Percentiles rank a stretch among this genome's conserved stretches.
phyloP scores from a whole-genome alignment of 2,329 filamentous ascomycete genomes.

The Colletotrichum kahawae region DNA sequence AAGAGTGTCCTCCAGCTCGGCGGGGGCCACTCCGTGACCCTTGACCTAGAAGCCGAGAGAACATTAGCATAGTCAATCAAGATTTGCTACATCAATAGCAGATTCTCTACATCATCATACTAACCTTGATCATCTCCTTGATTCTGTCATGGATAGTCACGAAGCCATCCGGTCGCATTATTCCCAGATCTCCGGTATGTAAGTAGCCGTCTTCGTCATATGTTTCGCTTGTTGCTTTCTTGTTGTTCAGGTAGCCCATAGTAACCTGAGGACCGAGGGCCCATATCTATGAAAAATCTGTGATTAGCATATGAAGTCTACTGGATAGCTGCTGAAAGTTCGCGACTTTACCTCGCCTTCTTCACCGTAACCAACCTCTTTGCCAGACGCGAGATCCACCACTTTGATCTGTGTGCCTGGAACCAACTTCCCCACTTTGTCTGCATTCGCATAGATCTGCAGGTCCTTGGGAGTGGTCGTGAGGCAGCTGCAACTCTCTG shows the following conservation, averaged over 20 bases:
- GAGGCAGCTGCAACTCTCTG: conserved; percentile 67
- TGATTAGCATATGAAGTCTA: not conserved
- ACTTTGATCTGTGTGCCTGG: conserved; percentile 66
- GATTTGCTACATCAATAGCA: not conserved
- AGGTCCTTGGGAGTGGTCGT: conserved; percentile 63
- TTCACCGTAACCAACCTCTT: conserved; percentile 55
- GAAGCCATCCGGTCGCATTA: conserved; percentile 59
- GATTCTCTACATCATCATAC: not conserved
- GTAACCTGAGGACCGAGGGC: conserved; percentile 52
- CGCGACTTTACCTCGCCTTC: conserved; percentile 42
- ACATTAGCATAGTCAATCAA: not conserved
- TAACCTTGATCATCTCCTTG: conserved; percentile 72
- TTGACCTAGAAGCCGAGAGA: conserved; percentile 36
- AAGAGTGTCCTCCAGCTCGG: conserved; percentile 67
- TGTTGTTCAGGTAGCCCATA: conserved; percentile 54
- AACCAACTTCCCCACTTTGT: conserved; percentile 60
- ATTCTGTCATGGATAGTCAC: conserved; percentile 65
- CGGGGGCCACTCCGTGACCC: conserved; percentile 65
- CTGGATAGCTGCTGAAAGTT: not conserved
- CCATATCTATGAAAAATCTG: conserved; percentile 32
- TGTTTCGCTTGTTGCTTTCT: conserved; percentile 46
- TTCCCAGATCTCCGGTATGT: conserved; percentile 63
- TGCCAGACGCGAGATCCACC: conserved; percentile 56
- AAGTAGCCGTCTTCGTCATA: conserved; percentile 62
- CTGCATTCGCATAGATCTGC: conserved; percentile 62